Percentiles rank a stretch among this genome's conserved stretches.
phyloP scores from a whole-genome alignment of 1,284 basidiomycete species.

The Exobasidium cylindrosporum region DNA sequence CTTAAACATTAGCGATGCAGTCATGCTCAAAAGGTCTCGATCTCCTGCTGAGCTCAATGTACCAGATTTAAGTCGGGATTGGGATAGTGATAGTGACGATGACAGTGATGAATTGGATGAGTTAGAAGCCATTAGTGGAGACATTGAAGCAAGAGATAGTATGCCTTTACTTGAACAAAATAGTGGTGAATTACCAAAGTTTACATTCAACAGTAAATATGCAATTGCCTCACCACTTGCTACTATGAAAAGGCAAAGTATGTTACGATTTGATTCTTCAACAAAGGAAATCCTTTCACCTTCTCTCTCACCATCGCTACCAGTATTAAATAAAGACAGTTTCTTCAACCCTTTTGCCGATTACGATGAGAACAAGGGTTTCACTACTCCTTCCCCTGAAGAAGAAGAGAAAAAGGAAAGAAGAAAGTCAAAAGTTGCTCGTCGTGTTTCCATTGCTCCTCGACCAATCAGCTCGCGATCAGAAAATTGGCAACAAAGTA shows the following conservation, averaged over 20 bases:
- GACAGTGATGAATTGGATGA: slow-evolving; percentile 7
- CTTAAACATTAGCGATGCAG: too few relatives aligned
- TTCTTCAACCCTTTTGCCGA: slow-evolving; percentile 1
- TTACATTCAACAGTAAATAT: background rate
- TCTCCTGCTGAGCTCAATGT: background rate
- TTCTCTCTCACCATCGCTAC: background rate
- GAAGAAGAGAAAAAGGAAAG: background rate
- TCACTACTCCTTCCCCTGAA: background rate
- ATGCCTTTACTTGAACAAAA: background rate
- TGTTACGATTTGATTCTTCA: background rate
- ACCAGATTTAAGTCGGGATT: slow-evolving; percentile 1
- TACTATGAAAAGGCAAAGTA: background rate
- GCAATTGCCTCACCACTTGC: too few relatives aligned
- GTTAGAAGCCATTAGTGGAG: background rate
- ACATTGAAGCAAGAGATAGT: background rate
- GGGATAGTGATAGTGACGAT: slow-evolving; percentile 5
- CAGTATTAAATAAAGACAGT: background rate
- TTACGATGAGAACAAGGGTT: background rate
- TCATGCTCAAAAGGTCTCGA: background rate
- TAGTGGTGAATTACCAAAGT: background rate
- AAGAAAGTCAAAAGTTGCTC: background rate
- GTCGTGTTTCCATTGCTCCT: background rate
- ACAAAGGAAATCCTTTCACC: background rate
- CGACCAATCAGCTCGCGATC: background rate
- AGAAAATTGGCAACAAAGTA: background rate